Evolutionary conservation across 768 basidiomycete species (phyloP), one percentile per base, ranked within the genome.

Genomic region (Tricholoma bakamatsutake): DNA sequence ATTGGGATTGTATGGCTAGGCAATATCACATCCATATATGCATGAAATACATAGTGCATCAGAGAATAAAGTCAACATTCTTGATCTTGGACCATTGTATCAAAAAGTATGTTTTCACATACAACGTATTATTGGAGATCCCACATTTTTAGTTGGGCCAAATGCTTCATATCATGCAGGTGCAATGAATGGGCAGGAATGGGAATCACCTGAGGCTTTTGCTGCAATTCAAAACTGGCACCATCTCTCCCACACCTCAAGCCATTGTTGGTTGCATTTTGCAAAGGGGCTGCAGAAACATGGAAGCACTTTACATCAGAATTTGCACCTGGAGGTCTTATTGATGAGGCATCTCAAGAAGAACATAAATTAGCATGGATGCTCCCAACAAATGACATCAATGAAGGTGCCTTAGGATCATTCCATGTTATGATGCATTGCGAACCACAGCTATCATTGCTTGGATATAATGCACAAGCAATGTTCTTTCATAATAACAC

Each of bases 321-420:
- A 46, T 46, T 46, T 24, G 24, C 13, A 24, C 21, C 3, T 21
- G 45, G 45, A 21, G 45, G 45, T 21, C 21, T 46, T 5, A 46
- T 46, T 46, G 45, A 46, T 46, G 10, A 46, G 10, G 45, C 45
- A 46, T 1, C 45, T 0, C 8, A 62, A 37, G 7, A 39, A 15
- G 54, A 66, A 3, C 62, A 65, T 2, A 53, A 56, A 8, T n/a
- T 13, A 1, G 57, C 60, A 37, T 66, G 50, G 37, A 49, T 67
- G 54, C 54, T 54, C 10, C 8, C 59, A 8, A 62, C 63, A 21
- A 64, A 64, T 48, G 63, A 64, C 37, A 52, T 37, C 12, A 59
- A 59, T 54, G 63, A 64, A 52, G 63, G 63, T 2, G 34, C 37
- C n/a, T 48, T 63, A 1, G 62, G 61, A 6, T 15, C 37, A 7